Base-by-base conservation (phyloP, 129 eudicot species). In the Saposhnikovia divaricata region DNA sequence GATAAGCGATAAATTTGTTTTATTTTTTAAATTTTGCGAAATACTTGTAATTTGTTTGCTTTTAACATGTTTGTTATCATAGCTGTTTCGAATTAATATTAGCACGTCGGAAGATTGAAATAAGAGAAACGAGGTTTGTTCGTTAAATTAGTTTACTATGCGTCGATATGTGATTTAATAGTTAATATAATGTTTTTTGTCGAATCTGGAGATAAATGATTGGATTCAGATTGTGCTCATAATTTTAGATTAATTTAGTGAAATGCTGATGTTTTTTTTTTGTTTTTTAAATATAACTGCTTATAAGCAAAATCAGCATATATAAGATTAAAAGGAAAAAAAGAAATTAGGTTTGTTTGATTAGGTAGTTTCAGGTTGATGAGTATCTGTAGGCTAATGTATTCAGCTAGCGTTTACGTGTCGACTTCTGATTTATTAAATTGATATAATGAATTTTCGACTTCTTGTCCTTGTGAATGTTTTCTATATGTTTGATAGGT, bases 401-500 rank as follows among this genome's bases (percentile, higher is more conserved):
- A 19, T 18, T 53, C 61, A 19, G 9, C n/a, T 53, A 53, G 21
- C 61, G 19, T 18, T n/a, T 18, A 53, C 5, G 9, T 19, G 9
- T 53, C 9, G 2, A 18, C 9, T 53, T 53, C 2, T 0, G 25
- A 53, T 53, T 53, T 53, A 53, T 51, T 14, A 15, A 18, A 15
- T 15, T 16, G 6, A 51, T 53, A 5, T 53, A 53, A 53, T 53
- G 61, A 53, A 18, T 19, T n/a, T n/a, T n/a, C 10, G 34, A n/a
- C 5, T 59, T 59, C 5, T 59, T 61, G 69, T 2, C 25, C n/a
- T 13, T 27, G 39, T n/a, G 42, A 27, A 76, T 80, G 28, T 69
- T 75, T 74, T 51, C 77, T 70, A 51, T 57, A 40, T 86, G 85
- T 68, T 84, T 77, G 37, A 55, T 83, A 92, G 93, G 90, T 80